phyloP scores from a whole-genome alignment of 108 stramenopile species.

The Discostella stelligeroides region DNA sequence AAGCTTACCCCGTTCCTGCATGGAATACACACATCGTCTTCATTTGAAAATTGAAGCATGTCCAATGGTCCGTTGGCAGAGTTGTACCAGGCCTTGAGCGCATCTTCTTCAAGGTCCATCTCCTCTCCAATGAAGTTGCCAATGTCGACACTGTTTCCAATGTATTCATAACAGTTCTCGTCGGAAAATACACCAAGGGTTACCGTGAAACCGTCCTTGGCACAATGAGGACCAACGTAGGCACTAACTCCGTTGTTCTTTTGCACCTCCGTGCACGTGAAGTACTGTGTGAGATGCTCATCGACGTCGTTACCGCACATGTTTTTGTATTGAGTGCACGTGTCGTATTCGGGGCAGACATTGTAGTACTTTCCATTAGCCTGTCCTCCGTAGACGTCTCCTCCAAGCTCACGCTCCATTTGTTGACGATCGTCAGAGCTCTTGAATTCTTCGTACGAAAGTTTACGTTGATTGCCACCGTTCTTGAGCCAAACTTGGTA shows the following conservation, averaged over 20 bases:
- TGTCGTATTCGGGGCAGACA: slow-evolving; percentile 28
- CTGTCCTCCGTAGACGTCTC: background rate
- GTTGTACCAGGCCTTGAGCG: background rate
- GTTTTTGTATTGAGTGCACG: slow-evolving; percentile 16
- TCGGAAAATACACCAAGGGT: slow-evolving; percentile 73
- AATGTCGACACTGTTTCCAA: slow-evolving; percentile 39
- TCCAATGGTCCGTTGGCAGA: background rate
- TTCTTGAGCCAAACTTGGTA: slow-evolving; percentile 28
- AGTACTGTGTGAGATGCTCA: slow-evolving; percentile 21
- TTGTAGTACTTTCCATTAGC: slow-evolving; percentile 27
- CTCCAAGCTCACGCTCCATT: slow-evolving; percentile 5
- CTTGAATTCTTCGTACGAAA: slow-evolving; percentile 50
- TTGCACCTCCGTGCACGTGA: slow-evolving; percentile 45
- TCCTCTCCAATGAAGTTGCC: slow-evolving; percentile 32
- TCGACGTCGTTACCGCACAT: slow-evolving; percentile 5
- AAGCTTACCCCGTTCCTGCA: too few relatives aligned
- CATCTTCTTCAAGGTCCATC: slow-evolving; percentile 8
- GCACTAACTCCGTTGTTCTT: slow-evolving; percentile 50
- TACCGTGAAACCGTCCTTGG: slow-evolving; percentile 58
- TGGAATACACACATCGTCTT: too few relatives aligned
- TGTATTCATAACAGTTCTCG: slow-evolving; percentile 67
- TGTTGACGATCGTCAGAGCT: slow-evolving; percentile 11
- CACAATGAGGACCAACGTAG: slow-evolving; percentile 79
- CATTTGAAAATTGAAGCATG: background rate
- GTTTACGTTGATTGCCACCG: slow-evolving; percentile 2